phyloP scores from a whole-genome alignment of 495 filamentous ascomycete species.

The Trichoderma asperelloides region DNA sequence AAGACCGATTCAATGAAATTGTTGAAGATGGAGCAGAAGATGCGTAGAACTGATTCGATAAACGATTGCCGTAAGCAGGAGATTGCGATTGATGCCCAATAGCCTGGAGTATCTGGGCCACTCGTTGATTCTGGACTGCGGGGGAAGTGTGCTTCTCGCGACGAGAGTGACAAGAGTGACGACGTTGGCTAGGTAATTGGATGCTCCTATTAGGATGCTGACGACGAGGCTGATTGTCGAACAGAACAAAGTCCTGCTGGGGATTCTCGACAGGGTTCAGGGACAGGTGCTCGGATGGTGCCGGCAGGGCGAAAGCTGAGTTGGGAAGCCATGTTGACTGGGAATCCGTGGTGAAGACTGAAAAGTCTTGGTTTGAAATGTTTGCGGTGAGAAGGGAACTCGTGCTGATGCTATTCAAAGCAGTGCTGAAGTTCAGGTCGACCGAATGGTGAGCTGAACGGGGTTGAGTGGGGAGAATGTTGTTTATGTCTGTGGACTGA shows the following conservation, averaged over 20 bases:
- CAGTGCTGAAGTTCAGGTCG: slow-evolving; percentile 45
- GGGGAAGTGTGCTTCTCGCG: slow-evolving; percentile 22
- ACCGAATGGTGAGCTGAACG: slow-evolving; percentile 44
- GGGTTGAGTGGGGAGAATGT: slow-evolving; percentile 35
- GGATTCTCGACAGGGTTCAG: slow-evolving; percentile 25
- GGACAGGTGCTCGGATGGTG: slow-evolving; percentile 40
- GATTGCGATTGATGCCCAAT: slow-evolving; percentile 49
- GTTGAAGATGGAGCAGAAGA: slow-evolving; percentile 41
- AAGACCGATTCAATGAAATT: slow-evolving; percentile 36
- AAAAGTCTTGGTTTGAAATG: slow-evolving; percentile 43
- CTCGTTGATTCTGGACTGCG: slow-evolving; percentile 44
- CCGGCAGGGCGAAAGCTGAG: slow-evolving; percentile 51
- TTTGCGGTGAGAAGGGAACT: slow-evolving; percentile 40
- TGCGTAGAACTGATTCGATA: slow-evolving; percentile 42
- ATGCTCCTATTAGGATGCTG: slow-evolving; percentile 41
- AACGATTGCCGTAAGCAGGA: slow-evolving; percentile 50
- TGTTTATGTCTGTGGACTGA: slow-evolving; percentile 28
- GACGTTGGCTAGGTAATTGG: slow-evolving; percentile 30
- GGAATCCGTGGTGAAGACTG: slow-evolving; percentile 53
- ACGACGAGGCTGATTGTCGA: slow-evolving; percentile 36
- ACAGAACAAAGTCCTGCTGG: slow-evolving; percentile 49
- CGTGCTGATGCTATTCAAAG: slow-evolving; percentile 38
- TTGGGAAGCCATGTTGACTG: slow-evolving; percentile 53
- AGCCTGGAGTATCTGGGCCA: slow-evolving; percentile 50
- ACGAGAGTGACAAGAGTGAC: slow-evolving; percentile 22